Conservation (phyloP, 2,329 filamentous ascomycete species). For the Mycogone perniciosa region DNA sequence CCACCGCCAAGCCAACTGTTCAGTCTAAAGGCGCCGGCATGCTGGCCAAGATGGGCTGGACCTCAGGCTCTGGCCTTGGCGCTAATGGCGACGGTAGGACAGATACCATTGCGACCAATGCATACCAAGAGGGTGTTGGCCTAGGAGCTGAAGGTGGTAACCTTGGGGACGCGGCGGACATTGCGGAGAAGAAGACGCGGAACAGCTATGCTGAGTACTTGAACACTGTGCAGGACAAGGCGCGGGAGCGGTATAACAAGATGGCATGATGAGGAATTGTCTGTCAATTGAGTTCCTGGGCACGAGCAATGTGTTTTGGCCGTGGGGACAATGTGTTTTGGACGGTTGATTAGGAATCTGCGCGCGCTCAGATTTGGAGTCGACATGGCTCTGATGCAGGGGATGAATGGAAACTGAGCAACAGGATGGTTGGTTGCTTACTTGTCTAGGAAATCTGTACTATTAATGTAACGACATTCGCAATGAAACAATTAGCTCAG, state of each 20-base stretch:
- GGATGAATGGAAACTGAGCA: too few species aligned
- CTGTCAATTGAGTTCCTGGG: background rate
- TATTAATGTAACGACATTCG: too few species aligned
- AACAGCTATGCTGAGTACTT: conserved; percentile 57
- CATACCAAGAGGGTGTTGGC: conserved; percentile 63
- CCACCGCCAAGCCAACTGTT: conserved; percentile 23
- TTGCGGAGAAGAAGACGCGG: conserved; percentile 56
- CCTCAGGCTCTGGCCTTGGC: conserved; percentile 57
- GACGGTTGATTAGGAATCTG: too few species aligned
- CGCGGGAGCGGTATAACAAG: conserved; percentile 58
- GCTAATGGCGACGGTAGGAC: conserved; percentile 56
- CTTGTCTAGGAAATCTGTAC: too few species aligned
- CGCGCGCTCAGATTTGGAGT: too few species aligned
- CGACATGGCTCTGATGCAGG: too few species aligned
- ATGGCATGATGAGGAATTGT: conserved; percentile 29
- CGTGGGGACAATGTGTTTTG: too few species aligned
- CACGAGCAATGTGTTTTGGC: too few species aligned
- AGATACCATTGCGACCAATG: conserved; percentile 56
- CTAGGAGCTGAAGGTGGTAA: conserved; percentile 64
- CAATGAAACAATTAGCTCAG: too few species aligned
- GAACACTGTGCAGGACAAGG: conserved; percentile 58
- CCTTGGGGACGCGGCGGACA: conserved; percentile 59
- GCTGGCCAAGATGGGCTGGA: conserved; percentile 70
- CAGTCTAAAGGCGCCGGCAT: conserved; percentile 60
- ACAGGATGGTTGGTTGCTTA: too few species aligned